Evolutionary conservation across 805 yeast genomes (phyloP).

Genomic region (Suhomyces xylopsoci): DNA sequence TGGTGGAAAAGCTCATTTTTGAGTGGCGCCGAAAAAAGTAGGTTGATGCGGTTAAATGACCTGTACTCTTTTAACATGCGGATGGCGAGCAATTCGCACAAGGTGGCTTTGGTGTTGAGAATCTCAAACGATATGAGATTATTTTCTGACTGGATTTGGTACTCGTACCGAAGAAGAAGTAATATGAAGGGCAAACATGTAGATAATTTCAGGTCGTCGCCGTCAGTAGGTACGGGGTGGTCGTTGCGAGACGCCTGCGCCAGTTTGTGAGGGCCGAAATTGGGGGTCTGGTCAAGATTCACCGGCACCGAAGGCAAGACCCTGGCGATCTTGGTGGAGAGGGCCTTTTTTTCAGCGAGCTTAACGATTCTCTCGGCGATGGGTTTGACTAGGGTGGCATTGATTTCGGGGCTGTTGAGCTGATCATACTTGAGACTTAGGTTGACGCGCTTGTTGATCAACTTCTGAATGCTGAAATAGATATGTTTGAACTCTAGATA

Average conservation of each 20-base stretch:
- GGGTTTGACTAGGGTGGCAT: conserved; percentile 47
- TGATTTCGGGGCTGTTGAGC: conserved; percentile 49
- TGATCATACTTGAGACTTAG: conserved; percentile 50
- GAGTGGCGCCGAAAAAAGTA: conserved; percentile 47
- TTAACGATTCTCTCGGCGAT: conserved; percentile 38
- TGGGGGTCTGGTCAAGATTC: conserved; percentile 14
- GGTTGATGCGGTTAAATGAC: conserved; percentile 41
- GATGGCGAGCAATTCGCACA: conserved; percentile 53
- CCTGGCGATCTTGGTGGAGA: conserved; percentile 30
- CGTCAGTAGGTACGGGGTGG: background rate
- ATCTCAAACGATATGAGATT: conserved; percentile 37
- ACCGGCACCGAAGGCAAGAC: conserved; percentile 28
- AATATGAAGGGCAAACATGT: conserved; percentile 28
- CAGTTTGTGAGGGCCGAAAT: conserved; percentile 17
- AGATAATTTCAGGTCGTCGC: conserved; percentile 19
- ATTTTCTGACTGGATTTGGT: conserved; percentile 36
- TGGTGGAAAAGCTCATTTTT: conserved; percentile 27
- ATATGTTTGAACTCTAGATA: conserved; percentile 36
- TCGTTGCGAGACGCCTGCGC: conserved; percentile 6
- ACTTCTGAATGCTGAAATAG: conserved; percentile 40
- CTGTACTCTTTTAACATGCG: conserved; percentile 47
- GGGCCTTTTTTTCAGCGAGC: conserved; percentile 35
- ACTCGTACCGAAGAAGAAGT: conserved; percentile 36
- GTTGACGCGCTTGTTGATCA: conserved; percentile 40
- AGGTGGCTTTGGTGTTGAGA: conserved; percentile 43